Conservation (phyloP, 1,284 basidiomycete genomes). For the Irpex rosettiformis region DNA sequence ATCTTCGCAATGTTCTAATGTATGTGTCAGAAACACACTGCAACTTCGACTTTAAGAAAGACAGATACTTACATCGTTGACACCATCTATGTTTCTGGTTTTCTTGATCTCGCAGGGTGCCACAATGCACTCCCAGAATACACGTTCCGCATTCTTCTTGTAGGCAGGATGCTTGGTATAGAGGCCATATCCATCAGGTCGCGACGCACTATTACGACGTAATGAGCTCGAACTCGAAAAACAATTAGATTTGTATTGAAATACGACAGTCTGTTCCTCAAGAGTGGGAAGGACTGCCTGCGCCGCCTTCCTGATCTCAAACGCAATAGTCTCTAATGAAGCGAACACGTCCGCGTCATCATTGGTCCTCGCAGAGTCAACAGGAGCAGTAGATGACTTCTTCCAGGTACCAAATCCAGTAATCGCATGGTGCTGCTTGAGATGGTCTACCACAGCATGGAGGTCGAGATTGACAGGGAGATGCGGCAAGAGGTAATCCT, state of each 20-base stretch:
- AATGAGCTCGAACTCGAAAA: not conserved
- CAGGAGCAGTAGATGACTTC: not conserved
- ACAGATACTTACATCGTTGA: conserved; percentile 1
- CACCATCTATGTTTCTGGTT: not conserved
- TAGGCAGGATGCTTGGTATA: not conserved
- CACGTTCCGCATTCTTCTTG: not conserved
- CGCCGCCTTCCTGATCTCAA: not conserved
- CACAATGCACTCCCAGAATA: not conserved
- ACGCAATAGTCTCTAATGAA: not conserved
- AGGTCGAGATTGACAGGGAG: not conserved
- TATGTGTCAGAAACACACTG: not conserved
- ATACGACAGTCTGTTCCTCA: not conserved
- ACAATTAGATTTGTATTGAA: not conserved
- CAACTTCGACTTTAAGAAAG: not conserved
- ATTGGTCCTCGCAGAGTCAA: not conserved
- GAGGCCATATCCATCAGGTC: conserved; percentile 6
- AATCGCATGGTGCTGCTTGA: not conserved
- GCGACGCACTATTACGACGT: not conserved
- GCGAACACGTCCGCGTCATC: not conserved
- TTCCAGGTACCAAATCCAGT: not conserved
- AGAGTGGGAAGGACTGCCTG: not conserved
- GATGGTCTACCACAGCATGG: not conserved
- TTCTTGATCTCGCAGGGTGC: conserved; percentile 8
- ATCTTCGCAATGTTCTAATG: conserved; percentile 2
- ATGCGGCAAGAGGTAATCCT: not conserved